Conservation (phyloP, 2,329 filamentous ascomycete genomes). For the Pseudogymnoascus sp. region DNA sequence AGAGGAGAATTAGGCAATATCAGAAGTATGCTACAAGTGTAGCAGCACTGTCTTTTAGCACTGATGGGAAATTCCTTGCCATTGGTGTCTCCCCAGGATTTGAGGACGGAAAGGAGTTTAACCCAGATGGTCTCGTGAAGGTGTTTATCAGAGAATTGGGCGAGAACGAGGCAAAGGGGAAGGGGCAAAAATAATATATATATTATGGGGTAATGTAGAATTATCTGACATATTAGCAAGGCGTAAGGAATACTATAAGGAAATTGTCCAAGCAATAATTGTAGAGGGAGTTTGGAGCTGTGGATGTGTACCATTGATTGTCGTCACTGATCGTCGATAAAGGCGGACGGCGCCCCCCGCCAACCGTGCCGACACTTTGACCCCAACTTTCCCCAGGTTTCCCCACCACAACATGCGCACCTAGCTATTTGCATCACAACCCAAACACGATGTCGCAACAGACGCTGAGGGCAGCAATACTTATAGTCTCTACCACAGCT, state of each 20-base stretch:
- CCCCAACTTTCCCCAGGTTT: neutral
- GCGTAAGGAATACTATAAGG: constrained; percentile 8
- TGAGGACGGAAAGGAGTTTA: constrained; percentile 60
- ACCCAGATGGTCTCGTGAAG: constrained; percentile 65
- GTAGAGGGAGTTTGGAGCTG: neutral
- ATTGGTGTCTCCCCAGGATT: constrained; percentile 62
- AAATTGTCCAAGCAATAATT: neutral
- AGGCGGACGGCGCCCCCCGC: neutral
- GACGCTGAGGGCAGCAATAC: constrained; percentile 62
- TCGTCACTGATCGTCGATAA: neutral
- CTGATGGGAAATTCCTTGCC: constrained; percentile 56
- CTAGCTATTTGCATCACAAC: neutral
- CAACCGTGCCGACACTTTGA: neutral
- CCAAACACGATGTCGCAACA: constrained; percentile 30
- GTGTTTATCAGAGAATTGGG: constrained; percentile 76
- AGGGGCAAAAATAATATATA: constrained; percentile 23
- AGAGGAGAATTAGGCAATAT: constrained; percentile 62
- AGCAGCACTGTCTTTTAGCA: constrained; percentile 53
- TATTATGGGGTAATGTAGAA: neutral
- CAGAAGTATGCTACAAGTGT: constrained; percentile 57
- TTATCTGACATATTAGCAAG: constrained; percentile 13
- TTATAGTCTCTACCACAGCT: constrained; percentile 88
- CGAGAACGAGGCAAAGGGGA: constrained; percentile 63
- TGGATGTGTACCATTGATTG: neutral
- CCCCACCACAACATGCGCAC: neutral